These are phyloP conservation scores for Zizania palustris DNA, from an alignment of 202 grass and related monocot genomes.

Conservation along the genomic window DNA sequence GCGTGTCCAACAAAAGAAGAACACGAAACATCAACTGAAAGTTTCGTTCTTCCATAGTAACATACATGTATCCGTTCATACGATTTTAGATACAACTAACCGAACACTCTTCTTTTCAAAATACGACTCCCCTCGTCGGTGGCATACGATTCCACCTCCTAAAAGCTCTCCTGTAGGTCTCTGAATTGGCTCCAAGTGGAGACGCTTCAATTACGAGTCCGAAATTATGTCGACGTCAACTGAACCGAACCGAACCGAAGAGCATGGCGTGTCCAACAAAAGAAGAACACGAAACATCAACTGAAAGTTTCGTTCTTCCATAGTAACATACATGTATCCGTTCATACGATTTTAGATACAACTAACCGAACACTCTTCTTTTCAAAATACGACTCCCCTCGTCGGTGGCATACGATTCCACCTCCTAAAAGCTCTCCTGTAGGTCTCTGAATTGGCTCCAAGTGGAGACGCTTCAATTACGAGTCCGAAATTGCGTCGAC, in stretches of 20 bases:
- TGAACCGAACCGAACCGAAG: too few relatives aligned
- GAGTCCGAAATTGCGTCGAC: neutral
- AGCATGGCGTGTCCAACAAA: conserved; percentile 24
- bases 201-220: conserved; percentile 8
- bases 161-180: neutral
- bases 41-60: conserved; percentile 9
- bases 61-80: too few relatives aligned
- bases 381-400: too few relatives aligned
- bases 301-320: conserved; percentile 29
- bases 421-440: neutral
- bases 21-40: conserved; percentile 37
- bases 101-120: too few relatives aligned
- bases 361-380: too few relatives aligned
- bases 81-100: too few relatives aligned
- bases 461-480: conserved; percentile 15
- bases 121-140: too few relatives aligned
- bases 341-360: too few relatives aligned
- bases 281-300: conserved; percentile 27
- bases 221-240: conserved; percentile 7
- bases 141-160: too few relatives aligned
- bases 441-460: neutral
- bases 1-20: conserved; percentile 20
- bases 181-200: neutral
- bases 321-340: too few relatives aligned
- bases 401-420: too few relatives aligned